A percentile compares a stretch with the other conserved stretches of the same genome.
phyloP scores from a whole-genome alignment of 345 rosid species.

The Kandelia obovata region DNA sequence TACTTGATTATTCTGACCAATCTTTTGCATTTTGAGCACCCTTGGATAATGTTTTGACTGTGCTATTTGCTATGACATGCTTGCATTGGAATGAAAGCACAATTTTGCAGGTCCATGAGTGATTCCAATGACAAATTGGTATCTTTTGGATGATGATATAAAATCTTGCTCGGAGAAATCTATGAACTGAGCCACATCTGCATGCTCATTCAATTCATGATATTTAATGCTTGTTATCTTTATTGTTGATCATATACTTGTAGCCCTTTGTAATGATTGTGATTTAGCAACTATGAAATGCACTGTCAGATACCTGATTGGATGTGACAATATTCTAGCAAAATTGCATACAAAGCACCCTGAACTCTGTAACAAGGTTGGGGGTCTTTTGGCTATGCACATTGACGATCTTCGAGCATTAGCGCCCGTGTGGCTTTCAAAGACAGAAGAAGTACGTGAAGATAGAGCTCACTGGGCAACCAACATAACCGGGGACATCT shows the following conservation, averaged over 20 bases:
- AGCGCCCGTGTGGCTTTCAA: conserved; percentile 95
- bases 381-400: conserved; percentile 98
- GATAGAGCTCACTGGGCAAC: conserved; percentile 93
- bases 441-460: conserved; percentile 94
- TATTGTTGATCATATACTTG: neutral
- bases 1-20: conserved; percentile 21
- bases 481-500: conserved; percentile 95
- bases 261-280: neutral
- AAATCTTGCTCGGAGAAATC: neutral
- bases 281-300: conserved; percentile 8
- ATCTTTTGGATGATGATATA: conserved; percentile 2
- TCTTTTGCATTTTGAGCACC: neutral
- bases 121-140: neutral
- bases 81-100: neutral
- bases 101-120: neutral
- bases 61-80: neutral
- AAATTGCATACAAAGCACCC: conserved; percentile 79
- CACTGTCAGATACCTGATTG: conserved; percentile 69
- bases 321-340: conserved; percentile 88
- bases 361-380: conserved; percentile 89
- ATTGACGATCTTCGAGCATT: conserved; percentile 85
- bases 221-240: neutral
- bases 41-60: neutral
- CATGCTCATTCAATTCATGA: neutral
- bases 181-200: neutral